A percentile compares a stretch with the other conserved stretches of the same genome.
Conservation (phyloP, 1,284 basidiomycete genomes). For the Cutaneotrichosporon curvatum region DNA sequence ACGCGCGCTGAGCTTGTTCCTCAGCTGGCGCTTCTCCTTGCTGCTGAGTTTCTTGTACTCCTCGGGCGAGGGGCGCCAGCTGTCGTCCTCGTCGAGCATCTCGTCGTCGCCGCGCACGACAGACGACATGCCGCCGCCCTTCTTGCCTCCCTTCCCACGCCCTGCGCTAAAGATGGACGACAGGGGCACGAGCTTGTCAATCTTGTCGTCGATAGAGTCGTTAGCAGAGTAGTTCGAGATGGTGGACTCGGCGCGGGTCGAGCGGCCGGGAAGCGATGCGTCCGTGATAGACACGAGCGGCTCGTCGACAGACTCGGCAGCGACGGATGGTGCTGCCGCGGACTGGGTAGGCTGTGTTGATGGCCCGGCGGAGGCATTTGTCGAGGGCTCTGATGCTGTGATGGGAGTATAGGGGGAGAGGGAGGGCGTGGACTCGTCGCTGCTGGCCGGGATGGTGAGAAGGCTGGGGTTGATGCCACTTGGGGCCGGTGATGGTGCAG, state of each 20-base stretch:
- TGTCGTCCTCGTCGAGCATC: conserved; percentile 45
- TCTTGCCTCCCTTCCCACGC: conserved; percentile 47
- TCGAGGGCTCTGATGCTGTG: neutral
- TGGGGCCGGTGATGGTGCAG: neutral
- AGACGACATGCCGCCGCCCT: conserved; percentile 46
- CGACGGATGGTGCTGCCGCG: too few relatives aligned
- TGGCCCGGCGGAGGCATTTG: too few relatives aligned
- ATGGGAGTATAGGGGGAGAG: conserved; percentile 1
- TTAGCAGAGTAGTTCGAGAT: conserved; percentile 6
- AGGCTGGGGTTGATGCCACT: conserved; percentile 27
- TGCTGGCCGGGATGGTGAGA: conserved; percentile 4
- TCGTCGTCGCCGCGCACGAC: conserved; percentile 45
- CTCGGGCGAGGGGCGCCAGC: conserved; percentile 56
- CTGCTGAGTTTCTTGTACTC: conserved; percentile 91
- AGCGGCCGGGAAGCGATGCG: conserved; percentile 1
- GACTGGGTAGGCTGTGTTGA: too few relatives aligned
- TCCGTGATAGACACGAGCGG: conserved; percentile 28
- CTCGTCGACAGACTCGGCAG: conserved; percentile 21
- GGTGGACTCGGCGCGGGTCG: conserved; percentile 18
- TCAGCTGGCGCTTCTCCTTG: conserved; percentile 91
- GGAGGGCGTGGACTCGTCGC: conserved; percentile 3
- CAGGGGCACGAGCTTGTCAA: conserved; percentile 39
- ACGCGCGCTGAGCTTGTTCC: conserved; percentile 94
- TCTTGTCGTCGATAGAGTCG: conserved; percentile 30
- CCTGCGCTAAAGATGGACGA: conserved; percentile 44